phyloP scores from a whole-genome alignment of 139 green algal genomes.

The Auxenochlorella pyrenoidosa region DNA sequence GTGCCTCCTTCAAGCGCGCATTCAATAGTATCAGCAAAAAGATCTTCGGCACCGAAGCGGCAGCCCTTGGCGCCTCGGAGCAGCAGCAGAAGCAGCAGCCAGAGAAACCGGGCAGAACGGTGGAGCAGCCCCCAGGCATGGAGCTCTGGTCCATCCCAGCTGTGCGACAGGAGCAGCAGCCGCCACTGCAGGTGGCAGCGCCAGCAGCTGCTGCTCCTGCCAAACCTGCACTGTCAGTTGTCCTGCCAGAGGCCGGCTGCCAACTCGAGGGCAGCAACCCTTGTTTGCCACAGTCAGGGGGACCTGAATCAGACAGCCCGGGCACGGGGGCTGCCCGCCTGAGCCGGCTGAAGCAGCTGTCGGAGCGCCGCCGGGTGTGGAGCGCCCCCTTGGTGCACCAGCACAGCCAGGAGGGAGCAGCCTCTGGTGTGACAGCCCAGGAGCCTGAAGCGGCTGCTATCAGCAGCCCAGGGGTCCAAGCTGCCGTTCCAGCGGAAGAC shows the following conservation, averaged over 20 bases:
- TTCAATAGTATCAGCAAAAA: conserved; percentile 27
- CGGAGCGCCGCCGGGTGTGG: conserved; percentile 17
- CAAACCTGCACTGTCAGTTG: not conserved
- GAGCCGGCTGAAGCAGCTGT: conserved; percentile 24
- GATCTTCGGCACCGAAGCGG: conserved; percentile 10
- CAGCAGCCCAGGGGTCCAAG: not conserved
- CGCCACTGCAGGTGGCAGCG: not conserved
- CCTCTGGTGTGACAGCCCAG: not conserved
- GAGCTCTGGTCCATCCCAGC: not conserved
- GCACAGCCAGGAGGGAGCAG: not conserved
- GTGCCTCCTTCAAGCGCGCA: not conserved
- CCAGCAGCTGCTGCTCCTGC: not conserved
- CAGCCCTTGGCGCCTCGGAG: not conserved
- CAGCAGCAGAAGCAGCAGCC: not conserved
- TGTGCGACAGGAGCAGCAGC: not conserved
- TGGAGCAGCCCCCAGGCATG: not conserved
- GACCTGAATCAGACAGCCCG: not conserved
- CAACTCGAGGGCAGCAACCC: not conserved
- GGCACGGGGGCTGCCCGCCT: not conserved
- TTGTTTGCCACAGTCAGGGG: not conserved
- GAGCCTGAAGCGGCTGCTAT: not conserved
- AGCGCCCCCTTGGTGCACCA: conserved; percentile 8
- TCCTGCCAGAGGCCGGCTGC: not conserved
- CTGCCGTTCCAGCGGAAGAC: no score
- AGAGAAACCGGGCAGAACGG: not conserved